These are phyloP conservation scores for Acer yangbiense DNA, from an alignment of 345 rosid genomes.

Conservation along the genomic window DNA sequence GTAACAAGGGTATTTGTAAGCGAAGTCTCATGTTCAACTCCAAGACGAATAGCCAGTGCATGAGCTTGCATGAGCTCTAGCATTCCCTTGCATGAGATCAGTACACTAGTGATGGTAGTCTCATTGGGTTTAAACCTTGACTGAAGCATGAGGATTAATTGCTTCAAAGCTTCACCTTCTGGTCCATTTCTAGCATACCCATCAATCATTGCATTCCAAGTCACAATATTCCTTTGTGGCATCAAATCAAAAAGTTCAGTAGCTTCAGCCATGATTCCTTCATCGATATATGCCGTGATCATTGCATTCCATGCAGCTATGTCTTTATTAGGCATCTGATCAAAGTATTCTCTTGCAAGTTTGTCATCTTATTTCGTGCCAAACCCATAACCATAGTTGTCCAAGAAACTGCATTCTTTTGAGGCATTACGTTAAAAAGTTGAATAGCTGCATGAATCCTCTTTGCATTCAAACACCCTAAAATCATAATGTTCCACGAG, in stretches of 20 bases:
- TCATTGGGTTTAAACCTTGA: conserved; percentile 32
- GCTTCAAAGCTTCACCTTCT: conserved; percentile 34
- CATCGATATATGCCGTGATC: conserved; percentile 36
- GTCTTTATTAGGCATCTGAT: conserved; percentile 38
- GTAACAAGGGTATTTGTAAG: conserved; percentile 41
- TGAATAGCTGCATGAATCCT: conserved; percentile 33
- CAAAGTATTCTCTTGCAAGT: conserved; percentile 36
- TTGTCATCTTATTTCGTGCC: conserved; percentile 33
- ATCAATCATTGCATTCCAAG: conserved; percentile 48
- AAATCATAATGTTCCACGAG: conserved; percentile 45
- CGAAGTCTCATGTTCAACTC: conserved; percentile 29
- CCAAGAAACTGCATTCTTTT: conserved; percentile 45
- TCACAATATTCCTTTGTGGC: conserved; percentile 31
- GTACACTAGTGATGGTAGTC: conserved; percentile 37
- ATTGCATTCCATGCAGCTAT: conserved; percentile 43
- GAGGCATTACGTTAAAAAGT: conserved; percentile 41
- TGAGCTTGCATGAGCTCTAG: conserved; percentile 39
- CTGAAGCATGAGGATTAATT: conserved; percentile 32
- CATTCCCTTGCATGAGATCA: conserved; percentile 31
- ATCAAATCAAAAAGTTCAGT: conserved; percentile 34
- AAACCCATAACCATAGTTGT: conserved; percentile 39
- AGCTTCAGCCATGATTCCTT: conserved; percentile 35
- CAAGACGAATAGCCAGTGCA: conserved; percentile 34
- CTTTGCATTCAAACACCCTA: conserved; percentile 33
- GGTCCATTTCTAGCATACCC: conserved; percentile 43